These are phyloP conservation scores for Fulvia fulva DNA, from an alignment of 2,329 filamentous ascomycete species.

Conservation along the genomic window DNA sequence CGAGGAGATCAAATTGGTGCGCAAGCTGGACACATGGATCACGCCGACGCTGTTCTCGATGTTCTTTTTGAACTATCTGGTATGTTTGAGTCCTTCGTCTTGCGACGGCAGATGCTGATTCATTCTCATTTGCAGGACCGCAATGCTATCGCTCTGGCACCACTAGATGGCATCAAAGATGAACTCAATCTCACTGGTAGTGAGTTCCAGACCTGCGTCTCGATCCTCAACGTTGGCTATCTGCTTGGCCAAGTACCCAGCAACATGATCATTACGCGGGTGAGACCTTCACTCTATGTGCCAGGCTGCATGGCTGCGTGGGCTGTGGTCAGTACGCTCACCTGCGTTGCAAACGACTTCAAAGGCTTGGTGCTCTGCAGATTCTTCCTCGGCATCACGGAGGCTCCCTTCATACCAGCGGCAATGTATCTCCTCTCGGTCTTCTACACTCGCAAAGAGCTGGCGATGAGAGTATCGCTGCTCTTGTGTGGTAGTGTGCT, in stretches of 20 bases:
- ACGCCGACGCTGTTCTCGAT: conserved; percentile 20
- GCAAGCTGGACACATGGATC: conserved; percentile 30
- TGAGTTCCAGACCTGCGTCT: conserved; percentile 19
- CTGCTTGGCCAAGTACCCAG: conserved; percentile 38
- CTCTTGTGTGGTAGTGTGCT: conserved; percentile 37
- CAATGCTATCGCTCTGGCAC: conserved; percentile 17
- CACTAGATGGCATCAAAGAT: conserved; percentile 18
- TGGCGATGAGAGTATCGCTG: conserved; percentile 35
- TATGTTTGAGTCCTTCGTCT: background rate
- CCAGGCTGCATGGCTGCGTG: conserved; percentile 41
- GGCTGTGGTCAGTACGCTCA: conserved; percentile 31
- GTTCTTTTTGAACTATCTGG: background rate
- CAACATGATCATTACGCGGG: conserved; percentile 42
- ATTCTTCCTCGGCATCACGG: conserved; percentile 33
- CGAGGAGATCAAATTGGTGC: conserved; percentile 28
- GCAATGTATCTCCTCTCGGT: conserved; percentile 40
- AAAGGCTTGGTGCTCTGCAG: conserved; percentile 34
- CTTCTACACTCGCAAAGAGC: conserved; percentile 40
- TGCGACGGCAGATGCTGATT: background rate
- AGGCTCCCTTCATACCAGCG: conserved; percentile 36
- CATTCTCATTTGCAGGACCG: conserved; percentile 7
- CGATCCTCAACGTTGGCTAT: conserved; percentile 23
- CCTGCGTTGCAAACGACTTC: conserved; percentile 34
- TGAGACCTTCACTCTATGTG: conserved; percentile 38
- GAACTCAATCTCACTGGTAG: conserved; percentile 7